Base-by-base conservation (phyloP, 139 green algal genomes). In the Diplosphaera chodatii region DNA sequence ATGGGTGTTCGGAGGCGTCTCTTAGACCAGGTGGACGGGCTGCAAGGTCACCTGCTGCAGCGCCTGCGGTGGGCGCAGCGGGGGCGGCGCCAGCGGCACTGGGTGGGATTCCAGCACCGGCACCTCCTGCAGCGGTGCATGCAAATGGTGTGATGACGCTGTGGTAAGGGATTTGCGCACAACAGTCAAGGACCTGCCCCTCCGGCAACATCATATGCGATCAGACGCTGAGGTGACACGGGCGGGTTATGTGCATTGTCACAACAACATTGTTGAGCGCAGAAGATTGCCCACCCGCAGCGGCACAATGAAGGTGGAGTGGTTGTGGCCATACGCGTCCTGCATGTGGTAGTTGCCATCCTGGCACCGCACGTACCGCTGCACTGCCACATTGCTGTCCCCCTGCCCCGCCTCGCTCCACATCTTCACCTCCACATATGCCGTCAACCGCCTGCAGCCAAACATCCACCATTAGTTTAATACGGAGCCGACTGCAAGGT, bases 241-340 rank as follows among this genome's bases (percentile, higher is more conserved):
- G n/a, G n/a, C n/a, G n/a, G n/a, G n/a, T n/a, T n/a, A n/a, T 22
- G 66, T 41, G 30, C 55, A 31, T 21, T 69, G 32, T 48, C 37
- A 48, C 8, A 48, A 48, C 37, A n/a, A n/a, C n/a, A n/a, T n/a
- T n/a, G n/a, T n/a, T n/a, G n/a, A n/a, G n/a, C n/a, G n/a, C n/a
- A n/a, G n/a, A n/a, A n/a, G 30, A 48, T 48, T 48, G 37, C 5
- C n/a, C 48, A 63, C 30, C 37, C 34, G 64, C 34, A 89, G 62
- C 1, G 82, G 79, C 34, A 82, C 70, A 34, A 78, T 70, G 1
- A 69, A 74, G 18, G 75, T 74, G 8, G 59, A 13, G 23, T 32
- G 23, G 70, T 80, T 84, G 62, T 83, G 74, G 32, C 84, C 86
- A n/a, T 77, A 87, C 28, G 69, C 40, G 71, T 92, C 87, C n/a